Base-by-base conservation (phyloP, 257 asterid genomes). In the Verbascum thapsus region DNA sequence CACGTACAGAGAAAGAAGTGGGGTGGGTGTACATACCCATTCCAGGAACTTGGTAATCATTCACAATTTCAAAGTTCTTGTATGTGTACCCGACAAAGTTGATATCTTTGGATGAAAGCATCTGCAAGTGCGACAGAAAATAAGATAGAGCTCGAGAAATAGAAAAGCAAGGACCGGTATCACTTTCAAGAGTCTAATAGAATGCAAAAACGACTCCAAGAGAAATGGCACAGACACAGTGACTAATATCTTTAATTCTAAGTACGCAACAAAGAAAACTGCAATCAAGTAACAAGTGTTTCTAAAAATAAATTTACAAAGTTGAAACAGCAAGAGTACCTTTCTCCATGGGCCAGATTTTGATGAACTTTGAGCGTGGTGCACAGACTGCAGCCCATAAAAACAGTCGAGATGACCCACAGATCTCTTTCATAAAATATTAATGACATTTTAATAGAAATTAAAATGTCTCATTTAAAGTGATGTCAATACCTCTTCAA, bases 261-360 rank as follows among this genome's bases (percentile, higher is more conserved):
- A n/a, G n/a, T n/a, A n/a, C n/a, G n/a, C n/a, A n/a, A n/a, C n/a
- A n/a, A n/a, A n/a, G n/a, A n/a, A n/a, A n/a, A n/a, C n/a, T n/a
- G n/a, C n/a, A n/a, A n/a, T n/a, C n/a, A n/a, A n/a, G n/a, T n/a
- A n/a, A 48, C 49, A 15, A 32, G 8, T 52, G 23, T 1, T 32
- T 61, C 37, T 39, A 40, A 50, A 62, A 34, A 63, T 49, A 38
- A 40, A 54, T 26, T 48, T 16, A 67, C 45, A 66, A 75, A 67
- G 39, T 64, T 51, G 48, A 50, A 68, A 30, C 39, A 60, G 56
- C 40, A 61, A 67, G 6, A 63, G 0, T 80, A 88, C 98, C 98
- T 88, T 91, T 81, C 98, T 87, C 98, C 98, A 88, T 12, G 96
- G 98, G 70, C 98, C 96, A 37, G 95, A 80, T 80, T 68, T 88